Evolutionary conservation across 805 yeast species (phyloP), one percentile per base, ranked within the genome.

Genomic region (Saturnispora bothae): DNA sequence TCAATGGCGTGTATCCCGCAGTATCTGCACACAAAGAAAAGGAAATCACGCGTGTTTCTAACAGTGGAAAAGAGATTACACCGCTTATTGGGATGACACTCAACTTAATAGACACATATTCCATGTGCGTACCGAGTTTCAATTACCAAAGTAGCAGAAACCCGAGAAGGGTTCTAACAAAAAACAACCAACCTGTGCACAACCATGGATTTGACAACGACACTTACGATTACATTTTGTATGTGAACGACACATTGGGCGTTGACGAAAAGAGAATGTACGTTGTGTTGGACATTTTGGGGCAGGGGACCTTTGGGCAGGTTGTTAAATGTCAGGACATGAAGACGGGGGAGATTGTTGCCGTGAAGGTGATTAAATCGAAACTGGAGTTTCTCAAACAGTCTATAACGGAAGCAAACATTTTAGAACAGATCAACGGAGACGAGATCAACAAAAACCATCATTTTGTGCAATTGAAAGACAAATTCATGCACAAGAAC

Each of bases 261-360:
- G 68, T 75, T 3, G 84, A 81, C 48, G 92, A 83, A 47, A 88
- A 84, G 42, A 68, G 88, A 39, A 82, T 83, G 53, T 89, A 88
- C 55, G 68, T 92, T 51, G 96, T 92, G 4, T 63, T 92, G 41
- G 97, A 89, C 57, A 68, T 92, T 13, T 61, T 92, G 30, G 99
- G 99, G 1, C 89, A 88, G 44, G 99, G 99, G 3, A 88, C 98
- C 1, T 92, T 92, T 66, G 98, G 98, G 8, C 97, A 92, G 61
- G 99, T 92, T 33, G 94, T 88, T 30, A 92, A 89, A 61, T 89
- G 96, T 60, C 95, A 84, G 56, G 73, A 77, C 49, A 46, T 66
- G 44, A 60, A 58, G 33, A 83, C 86, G 33, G 92, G 85, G 53
- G 89, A 84, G 44, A 73, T 89, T 16, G 83, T 88, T 19, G 98